Base-by-base conservation (phyloP, 179 eudicot genomes). In the Drosera spatulata region DNA sequence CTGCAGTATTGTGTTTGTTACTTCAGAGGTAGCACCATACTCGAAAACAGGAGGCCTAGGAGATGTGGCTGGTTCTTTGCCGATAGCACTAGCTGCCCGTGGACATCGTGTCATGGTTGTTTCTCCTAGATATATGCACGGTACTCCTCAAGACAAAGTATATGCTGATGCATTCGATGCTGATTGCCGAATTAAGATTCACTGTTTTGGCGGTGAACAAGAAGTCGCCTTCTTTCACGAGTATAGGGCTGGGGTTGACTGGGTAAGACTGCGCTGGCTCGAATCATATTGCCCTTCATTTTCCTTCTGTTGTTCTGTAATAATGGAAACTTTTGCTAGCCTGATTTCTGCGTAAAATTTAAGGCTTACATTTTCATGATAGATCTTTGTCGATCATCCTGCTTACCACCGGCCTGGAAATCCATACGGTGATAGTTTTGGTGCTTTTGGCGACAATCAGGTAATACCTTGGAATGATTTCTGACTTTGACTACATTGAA, bases 371-470 rank as follows among this genome's bases (percentile, higher is more conserved):
- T 39, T 75, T 41, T 44, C 14, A 33, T 61, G 66, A 45, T 69
- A 93, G 97, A 94, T 94, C 45, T 94, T 94, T 69, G 96, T 94
- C 38, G 99, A 94, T 76, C 99, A 94, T 70, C 80, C 86, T 72
- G 80, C 97, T 14, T 94, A 90, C 69, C 99, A 85, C 69, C 83
- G 99, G 53, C 99, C 97, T 58, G 97, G 99, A 65, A 94, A 85
- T 69, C 99, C 99, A 22, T 94, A 94, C 71, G 99, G 97, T 56
- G 99, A 94, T 70, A 70, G 53, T 51, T 70, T 44, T 68, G 99
- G 99, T 64, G 99, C 99, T 66, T 94, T 94, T 76, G 91, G 91
- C 42, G 99, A 94, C 74, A 94, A 94, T 66, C 99, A 94, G 96
- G 99, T 85, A 73, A 47, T 55, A n/a, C 39, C 11, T 51, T 48